Percentiles rank a stretch among this genome's conserved stretches.
phyloP scores from a whole-genome alignment of 345 rosid genomes.

The Draba incana region DNA sequence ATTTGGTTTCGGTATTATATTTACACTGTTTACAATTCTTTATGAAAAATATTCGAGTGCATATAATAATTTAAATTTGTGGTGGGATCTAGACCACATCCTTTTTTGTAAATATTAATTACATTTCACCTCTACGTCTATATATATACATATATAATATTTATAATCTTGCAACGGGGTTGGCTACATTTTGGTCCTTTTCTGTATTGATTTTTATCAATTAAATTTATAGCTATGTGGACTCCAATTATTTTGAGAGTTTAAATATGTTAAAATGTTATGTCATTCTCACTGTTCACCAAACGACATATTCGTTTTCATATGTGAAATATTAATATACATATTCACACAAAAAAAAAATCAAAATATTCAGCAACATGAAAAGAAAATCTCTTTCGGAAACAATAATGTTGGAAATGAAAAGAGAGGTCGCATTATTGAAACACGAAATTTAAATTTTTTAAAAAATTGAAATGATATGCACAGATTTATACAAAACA shows the following conservation, averaged over 20 bases:
- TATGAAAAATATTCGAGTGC: constrained; percentile 14
- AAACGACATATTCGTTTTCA: constrained; percentile 30
- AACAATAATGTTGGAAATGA: constrained; percentile 22
- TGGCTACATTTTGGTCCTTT: constrained; percentile 31
- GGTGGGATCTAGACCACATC: constrained; percentile 28
- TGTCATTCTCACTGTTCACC: constrained; percentile 33
- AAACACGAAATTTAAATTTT: not conserved
- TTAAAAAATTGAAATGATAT: constrained; percentile 23
- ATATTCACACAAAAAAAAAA: not conserved
- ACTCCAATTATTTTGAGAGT: constrained; percentile 37
- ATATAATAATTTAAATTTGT: not conserved
- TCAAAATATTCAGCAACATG: not conserved
- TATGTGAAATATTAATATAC: constrained; percentile 6
- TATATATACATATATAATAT: not conserved
- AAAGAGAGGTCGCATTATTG: constrained; percentile 33
- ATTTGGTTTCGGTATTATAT: not conserved
- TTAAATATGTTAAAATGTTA: constrained; percentile 27
- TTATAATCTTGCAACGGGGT: constrained; percentile 25
- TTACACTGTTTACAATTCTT: not conserved
- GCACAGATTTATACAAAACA: constrained; percentile 30
- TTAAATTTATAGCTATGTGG: constrained; percentile 33
- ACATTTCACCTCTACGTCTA: not conserved
- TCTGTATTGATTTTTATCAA: not conserved
- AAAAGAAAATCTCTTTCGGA: not conserved
- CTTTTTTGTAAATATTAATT: not conserved